Evolutionary conservation across 2,329 filamentous ascomycete genomes (phyloP).

Genomic region (Microcyclospora pomicola): DNA sequence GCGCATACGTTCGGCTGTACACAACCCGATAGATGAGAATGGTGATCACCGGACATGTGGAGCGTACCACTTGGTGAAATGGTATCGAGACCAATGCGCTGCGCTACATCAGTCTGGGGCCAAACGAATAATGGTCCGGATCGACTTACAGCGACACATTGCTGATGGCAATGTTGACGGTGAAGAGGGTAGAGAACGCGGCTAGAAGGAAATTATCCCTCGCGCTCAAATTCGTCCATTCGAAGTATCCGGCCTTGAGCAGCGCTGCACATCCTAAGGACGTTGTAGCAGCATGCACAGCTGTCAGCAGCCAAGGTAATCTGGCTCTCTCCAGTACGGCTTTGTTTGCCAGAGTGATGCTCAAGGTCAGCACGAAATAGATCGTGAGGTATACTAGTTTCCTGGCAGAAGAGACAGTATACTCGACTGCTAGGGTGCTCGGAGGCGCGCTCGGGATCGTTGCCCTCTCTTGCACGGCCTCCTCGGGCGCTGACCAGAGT

Average conservation of each 20-base stretch:
- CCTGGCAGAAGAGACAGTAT: not conserved
- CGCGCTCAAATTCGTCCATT: constrained; percentile 37
- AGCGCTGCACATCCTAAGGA: constrained; percentile 43
- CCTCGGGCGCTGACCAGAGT: no score
- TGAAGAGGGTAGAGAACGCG: constrained; percentile 47
- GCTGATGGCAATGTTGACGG: constrained; percentile 50
- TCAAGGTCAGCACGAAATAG: constrained; percentile 28
- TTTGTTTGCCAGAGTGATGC: constrained; percentile 44
- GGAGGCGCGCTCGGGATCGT: not conserved
- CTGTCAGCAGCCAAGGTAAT: constrained; percentile 48
- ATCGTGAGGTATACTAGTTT: not conserved
- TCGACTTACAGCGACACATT: constrained; percentile 43
- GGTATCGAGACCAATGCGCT: constrained; percentile 43
- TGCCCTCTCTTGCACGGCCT: no score
- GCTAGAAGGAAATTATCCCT: constrained; percentile 43
- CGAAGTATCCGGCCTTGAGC: constrained; percentile 39
- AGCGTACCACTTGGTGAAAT: constrained; percentile 52
- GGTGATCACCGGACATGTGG: constrained; percentile 48
- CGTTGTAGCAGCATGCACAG: constrained; percentile 44
- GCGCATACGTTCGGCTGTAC: constrained; percentile 42
- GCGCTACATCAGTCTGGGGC: no score
- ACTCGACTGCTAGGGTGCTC: not conserved
- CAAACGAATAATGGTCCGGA: not conserved
- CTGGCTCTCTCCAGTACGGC: constrained; percentile 37
- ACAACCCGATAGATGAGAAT: constrained; percentile 46